Base-by-base conservation (phyloP, 179 eudicot genomes). In the Beta corolliflora region DNA sequence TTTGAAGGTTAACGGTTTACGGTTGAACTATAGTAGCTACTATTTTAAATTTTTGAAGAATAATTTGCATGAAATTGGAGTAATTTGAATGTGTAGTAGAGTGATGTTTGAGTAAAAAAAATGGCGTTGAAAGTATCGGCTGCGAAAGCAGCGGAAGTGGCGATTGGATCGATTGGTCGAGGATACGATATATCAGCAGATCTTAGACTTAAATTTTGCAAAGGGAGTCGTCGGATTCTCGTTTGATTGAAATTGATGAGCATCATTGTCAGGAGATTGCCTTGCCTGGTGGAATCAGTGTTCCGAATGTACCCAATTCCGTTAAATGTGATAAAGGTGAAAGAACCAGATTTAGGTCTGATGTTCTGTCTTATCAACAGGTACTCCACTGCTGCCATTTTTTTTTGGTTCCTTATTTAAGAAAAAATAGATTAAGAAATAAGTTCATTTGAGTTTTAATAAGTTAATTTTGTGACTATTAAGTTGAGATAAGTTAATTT, bases 321-420 rank as follows among this genome's bases (percentile, higher is more conserved):
- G 94, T 95, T 8, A 94, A 91, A 79, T 95, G 99, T 56, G 98
- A 95, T 71, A 95, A 95, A 83, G 98, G 99, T 50, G 99, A 95
- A 83, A 81, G 97, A 70, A 95, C 94, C 3, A 82, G 98, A 84
- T 95, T 93, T 85, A 85, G 93, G 56, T 95, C 98, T 15, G 98
- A 95, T 88, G 93, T 95, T 55, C 85, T 94, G 14, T 83, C 97
- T 80, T 95, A 93, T 75, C 97, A 95, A 83, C 98, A 95, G 97
- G 99, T 95, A 87, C 41, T 87, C 44, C 52, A 21, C 56, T 69
- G 5, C 31, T 21, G 3, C 55, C 25, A 10, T 87, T 50, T 7
- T 21, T 21, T 71, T 19, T 4, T 54, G 12, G 5, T 36, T 3
- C 0, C 41, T 36, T 36, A 36, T 36, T 36, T 36, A 36, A 36